These are phyloP conservation scores for Hsuehochloa calcarea DNA, from an alignment of 176 grass and related monocot species.

Conservation along the genomic window DNA sequence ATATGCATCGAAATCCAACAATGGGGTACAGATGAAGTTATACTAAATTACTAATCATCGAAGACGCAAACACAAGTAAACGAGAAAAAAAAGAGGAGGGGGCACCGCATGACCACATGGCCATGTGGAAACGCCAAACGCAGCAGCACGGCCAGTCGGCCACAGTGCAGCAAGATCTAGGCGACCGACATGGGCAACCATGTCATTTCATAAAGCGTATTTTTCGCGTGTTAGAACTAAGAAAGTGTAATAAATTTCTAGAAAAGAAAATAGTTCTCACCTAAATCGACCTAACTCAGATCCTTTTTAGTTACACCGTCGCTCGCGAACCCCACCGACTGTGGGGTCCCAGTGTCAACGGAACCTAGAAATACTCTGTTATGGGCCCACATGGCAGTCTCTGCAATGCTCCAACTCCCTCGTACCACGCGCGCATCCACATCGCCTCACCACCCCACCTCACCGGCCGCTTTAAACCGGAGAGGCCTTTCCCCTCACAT, in stretches of 20 bases:
- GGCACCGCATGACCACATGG: neutral
- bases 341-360: neutral
- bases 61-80: constrained; percentile 19
- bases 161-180: neutral
- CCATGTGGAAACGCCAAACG: neutral
- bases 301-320: constrained; percentile 25
- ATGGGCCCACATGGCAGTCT: constrained; percentile 2
- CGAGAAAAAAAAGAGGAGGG: neutral
- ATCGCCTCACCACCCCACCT: neutral
- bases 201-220: neutral
- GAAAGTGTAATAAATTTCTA: too few relatives aligned
- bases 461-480: constrained; percentile 53
- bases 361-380: neutral
- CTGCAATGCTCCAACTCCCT: neutral
- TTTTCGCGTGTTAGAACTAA: too few relatives aligned
- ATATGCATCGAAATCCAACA: constrained; percentile 19
- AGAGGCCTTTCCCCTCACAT: neutral
- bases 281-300: constrained; percentile 20
- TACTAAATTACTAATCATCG: neutral
- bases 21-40: neutral
- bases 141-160: too few relatives aligned
- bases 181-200: constrained; percentile 17
- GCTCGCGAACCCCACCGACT: constrained; percentile 10
- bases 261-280: constrained; percentile 1
- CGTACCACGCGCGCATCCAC: constrained; percentile 23